Base-by-base conservation (phyloP, 1,284 basidiomycete genomes). In the Leccinum angustisporum region DNA sequence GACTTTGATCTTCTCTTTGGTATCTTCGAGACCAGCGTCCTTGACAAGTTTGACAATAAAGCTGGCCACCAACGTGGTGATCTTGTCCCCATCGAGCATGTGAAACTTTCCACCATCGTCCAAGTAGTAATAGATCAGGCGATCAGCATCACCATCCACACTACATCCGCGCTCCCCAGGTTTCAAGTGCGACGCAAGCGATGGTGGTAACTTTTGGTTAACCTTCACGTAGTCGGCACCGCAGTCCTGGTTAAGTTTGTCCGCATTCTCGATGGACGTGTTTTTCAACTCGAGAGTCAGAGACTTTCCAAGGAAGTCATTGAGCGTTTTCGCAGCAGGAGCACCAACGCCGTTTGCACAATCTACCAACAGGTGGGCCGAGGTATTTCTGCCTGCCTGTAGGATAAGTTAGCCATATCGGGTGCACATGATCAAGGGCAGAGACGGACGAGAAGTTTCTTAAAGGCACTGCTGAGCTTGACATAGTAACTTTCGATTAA, bases 201-300 rank as follows among this genome's bases (percentile, higher is more conserved):
- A 87, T 27, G 90, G 90, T 5, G 95, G 96, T 2, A 94, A 78
- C 64, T 82, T 87, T 77, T 98, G 95, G 54, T 83, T 83, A 4
- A 96, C 98, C 81, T 99, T 99, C 70, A 99, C 97, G 73, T 84
- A 99, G 78, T 99, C 97, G 53, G 97, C 97, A 51, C 97, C 97
- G 74, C 95, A 98, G 48, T 87, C 79, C 66, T 87, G 81, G 78
- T 99, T 98, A 65, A 99, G 84, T 0, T 86, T 86, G 30, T 93
- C 93, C 1, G 83, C 76, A 6, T 86, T 89, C 14, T 81, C 80
- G 53, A 83, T 86, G 27, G 83, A 80, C 2, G 85, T 87, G 73
- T 96, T 95, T 67, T 87, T 81, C 30, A 91, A 79, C 62, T 84
- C 73, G 50, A 92, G 73, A 30, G 81, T 78, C 57, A 90, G 77